Evolutionary conservation across 495 filamentous ascomycete species (phyloP), one percentile per base, ranked within the genome.

Genomic region (Penicillium longicatenatum): DNA sequence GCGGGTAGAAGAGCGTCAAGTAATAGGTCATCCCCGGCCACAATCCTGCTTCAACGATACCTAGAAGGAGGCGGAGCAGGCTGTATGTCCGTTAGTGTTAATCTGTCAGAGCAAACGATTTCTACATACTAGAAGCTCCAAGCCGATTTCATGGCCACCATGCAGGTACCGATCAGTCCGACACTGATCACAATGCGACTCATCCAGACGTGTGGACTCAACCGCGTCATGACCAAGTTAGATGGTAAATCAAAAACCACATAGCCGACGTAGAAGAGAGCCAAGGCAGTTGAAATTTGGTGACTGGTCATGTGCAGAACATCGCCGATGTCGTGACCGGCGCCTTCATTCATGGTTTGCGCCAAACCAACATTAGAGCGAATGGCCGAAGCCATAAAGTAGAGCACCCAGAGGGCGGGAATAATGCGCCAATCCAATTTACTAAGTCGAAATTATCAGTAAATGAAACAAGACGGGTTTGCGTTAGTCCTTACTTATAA

Each of bases 11-110:
- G 16, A 96, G 80, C 1, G 92, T 94, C 20, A 97, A 79, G 63
- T 95, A 96, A 72, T 94, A 96, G 19, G 92, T 84, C 92, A 96
- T 96, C 37, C 92, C 92, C 2, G 92, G 92, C 91, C 92, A 96
- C 86, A 96, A 91, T 17, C 92, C 92, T 10, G 92, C 92, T 65
- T 91, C 92, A 19, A 96, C 91, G 52, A 95, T 81, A 42, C 92
- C 92, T 14, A 96, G 80, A 8, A 97, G 79, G 45, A 96, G 84
- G n/a, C 92, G 87, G 5, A 96, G 80, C 29, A 96, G 79, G 61
- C 86, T 89, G 49, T 6, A 22, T 9, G 31, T 65, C 53, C 55
- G 44, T 60, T 52, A 55, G 42, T 42, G 33, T 41, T n/a, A 43
- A 29, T 9, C 16, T 17, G 48, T 9, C 2, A 47, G 37, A 19